phyloP scores from a whole-genome alignment of 164 flowering plant species.

The Aristolochia californica region DNA sequence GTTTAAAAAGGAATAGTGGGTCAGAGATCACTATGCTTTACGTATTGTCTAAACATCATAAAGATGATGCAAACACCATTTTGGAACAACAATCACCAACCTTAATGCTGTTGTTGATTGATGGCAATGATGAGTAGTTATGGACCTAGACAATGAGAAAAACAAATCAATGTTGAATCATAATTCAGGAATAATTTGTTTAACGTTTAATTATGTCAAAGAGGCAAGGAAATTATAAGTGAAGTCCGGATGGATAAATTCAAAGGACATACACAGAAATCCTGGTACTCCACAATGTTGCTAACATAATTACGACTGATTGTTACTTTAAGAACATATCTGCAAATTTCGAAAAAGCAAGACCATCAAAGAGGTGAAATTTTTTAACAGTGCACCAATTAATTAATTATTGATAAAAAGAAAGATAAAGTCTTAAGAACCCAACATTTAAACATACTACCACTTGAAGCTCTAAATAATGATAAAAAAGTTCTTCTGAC shows the following conservation, averaged over 20 bases:
- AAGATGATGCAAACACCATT: not conserved
- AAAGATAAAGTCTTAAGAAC: too few species aligned
- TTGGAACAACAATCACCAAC: constrained; percentile 24
- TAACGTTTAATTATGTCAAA: not conserved
- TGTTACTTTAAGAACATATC: constrained; percentile 88
- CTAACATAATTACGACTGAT: constrained; percentile 78
- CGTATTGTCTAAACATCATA: too few species aligned
- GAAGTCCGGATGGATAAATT: not conserved
- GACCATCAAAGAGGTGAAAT: too few species aligned
- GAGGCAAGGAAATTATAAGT: not conserved
- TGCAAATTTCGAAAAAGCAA: constrained; percentile 17
- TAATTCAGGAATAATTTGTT: not conserved
- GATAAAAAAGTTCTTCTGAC: too few species aligned
- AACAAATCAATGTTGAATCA: not conserved
- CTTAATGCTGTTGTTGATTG: constrained; percentile 91
- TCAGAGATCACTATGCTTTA: too few species aligned
- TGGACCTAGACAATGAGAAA: constrained; percentile 47
- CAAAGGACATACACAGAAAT: constrained; percentile 53
- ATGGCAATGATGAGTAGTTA: constrained; percentile 63
- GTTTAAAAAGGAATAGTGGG: not conserved
- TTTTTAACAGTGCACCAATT: too few species aligned
- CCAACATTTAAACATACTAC: too few species aligned
- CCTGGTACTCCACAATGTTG: constrained; percentile 75
- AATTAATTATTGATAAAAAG: too few species aligned
- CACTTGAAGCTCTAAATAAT: too few species aligned